Base-by-base conservation (phyloP, 2,329 filamentous ascomycete genomes). In the Colletotrichum coccodes region DNA sequence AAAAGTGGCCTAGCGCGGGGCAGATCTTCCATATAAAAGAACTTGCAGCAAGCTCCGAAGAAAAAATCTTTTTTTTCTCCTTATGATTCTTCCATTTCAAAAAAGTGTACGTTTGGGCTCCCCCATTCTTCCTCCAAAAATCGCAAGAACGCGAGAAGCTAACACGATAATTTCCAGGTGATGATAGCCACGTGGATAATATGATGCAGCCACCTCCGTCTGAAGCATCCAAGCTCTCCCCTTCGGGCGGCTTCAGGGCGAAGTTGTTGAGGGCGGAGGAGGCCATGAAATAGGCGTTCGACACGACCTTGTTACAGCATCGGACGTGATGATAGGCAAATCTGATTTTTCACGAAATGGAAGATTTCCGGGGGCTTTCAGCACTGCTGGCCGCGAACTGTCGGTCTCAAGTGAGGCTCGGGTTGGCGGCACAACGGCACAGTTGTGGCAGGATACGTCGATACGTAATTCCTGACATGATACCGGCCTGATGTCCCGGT, bases 21-120 rank as follows among this genome's bases (percentile, higher is more conserved):
- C 72, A 71, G 72, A 71, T 56, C 14, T 46, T 57, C 70, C 70
- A 74, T 78, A 81, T 82, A 82, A 84, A 83, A 75, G 72, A 70
- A 70, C 71, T 73, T 65, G 67, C 64, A 62, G 66, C 74, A 73
- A 75, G 75, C 75, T 77, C 77, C 60, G 70, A 73, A n/a, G n/a
- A n/a, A n/a, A n/a, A 74, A 70, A 75, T 75, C 79, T 80, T 79
- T 73, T 79, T 75, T 81, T 86, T 87, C 85, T 83, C 84, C 86
- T 90, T 88, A 92, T 90, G 88, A 95, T 94, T 95, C 94, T 97
- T 98, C 95, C 94, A 94, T 93, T 95, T 98, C 97, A 97, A 97
- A 92, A 91, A 91, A 89, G 94, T 86, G 95, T 98, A 87, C 89
- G 94, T 66, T 60, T 66, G 62, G 16, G 90, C 64, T 50, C 62